A percentile compares a stretch with the other conserved stretches of the same genome.
These are phyloP conservation scores for Mycena kentingensis DNA, from an alignment of 768 basidiomycete species.

Conservation along the genomic window DNA sequence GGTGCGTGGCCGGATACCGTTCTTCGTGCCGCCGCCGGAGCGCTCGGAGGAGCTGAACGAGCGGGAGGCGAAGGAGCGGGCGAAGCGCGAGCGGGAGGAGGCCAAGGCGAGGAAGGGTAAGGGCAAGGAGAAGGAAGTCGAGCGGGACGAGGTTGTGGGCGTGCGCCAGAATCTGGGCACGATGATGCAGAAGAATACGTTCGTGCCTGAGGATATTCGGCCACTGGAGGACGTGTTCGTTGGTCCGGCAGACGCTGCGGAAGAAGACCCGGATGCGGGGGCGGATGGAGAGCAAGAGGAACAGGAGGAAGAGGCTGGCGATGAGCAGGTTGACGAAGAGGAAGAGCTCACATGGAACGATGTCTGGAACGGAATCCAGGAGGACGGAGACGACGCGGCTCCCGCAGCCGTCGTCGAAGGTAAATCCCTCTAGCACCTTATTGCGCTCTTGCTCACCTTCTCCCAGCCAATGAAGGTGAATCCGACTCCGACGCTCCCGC, in stretches of 20 bases:
- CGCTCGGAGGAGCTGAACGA: conserved; percentile 69
- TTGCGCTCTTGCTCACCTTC: background rate
- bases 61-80: conserved; percentile 58
- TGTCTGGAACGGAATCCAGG: conserved; percentile 67
- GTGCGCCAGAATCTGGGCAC: conserved; percentile 86
- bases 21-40: conserved; percentile 92
- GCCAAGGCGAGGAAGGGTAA: conserved; percentile 46
- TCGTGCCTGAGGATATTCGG: conserved; percentile 80
- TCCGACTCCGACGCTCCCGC: conserved; percentile 34
- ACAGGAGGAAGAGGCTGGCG: conserved; percentile 42
- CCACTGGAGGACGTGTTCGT: conserved; percentile 58
- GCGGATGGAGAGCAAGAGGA: conserved; percentile 41
- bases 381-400: conserved; percentile 34
- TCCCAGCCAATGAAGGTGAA: conserved; percentile 29
- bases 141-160: conserved; percentile 46
- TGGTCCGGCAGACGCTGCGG: conserved; percentile 45
- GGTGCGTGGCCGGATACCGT: conserved; percentile 97
- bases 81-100: conserved; percentile 38
- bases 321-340: conserved; percentile 36
- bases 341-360: conserved; percentile 82
- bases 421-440: conserved; percentile 23
- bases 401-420: conserved; percentile 31
- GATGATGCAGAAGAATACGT: conserved; percentile 87
- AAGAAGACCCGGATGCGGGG: conserved; percentile 38
- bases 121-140: conserved; percentile 55